phyloP scores from a whole-genome alignment of 2,329 filamentous ascomycete genomes.

The Penicillium sp. region DNA sequence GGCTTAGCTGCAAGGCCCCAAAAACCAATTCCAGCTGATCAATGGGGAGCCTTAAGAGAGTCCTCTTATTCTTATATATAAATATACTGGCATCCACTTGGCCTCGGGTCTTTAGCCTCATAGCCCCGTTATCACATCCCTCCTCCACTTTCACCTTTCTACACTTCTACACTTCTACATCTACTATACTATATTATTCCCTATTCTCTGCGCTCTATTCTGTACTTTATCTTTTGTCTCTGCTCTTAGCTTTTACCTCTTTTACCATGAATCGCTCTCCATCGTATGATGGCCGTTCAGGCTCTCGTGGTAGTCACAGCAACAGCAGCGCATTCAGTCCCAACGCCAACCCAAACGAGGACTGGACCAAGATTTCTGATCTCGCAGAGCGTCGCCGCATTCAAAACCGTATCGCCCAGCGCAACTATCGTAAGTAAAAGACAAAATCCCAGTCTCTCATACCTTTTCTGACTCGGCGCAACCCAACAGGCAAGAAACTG shows the following conservation, averaged over 20 bases:
- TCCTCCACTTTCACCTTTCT: neutral
- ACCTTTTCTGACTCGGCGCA: neutral
- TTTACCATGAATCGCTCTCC: constrained; percentile 34
- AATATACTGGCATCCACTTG: constrained; percentile 11
- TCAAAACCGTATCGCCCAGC: constrained; percentile 96
- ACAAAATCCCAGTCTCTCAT: neutral
- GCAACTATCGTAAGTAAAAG: constrained; percentile 79
- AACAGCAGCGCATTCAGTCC: constrained; percentile 94
- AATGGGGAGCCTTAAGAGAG: constrained; percentile 9
- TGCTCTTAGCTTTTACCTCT: constrained; percentile 4
- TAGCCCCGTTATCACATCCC: constrained; percentile 5
- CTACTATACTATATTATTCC: neutral
- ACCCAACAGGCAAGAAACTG: constrained; percentile 59
- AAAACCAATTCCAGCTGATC: constrained; percentile 23
- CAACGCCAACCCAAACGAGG: constrained; percentile 92
- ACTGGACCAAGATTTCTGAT: constrained; percentile 99
- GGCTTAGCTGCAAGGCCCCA: constrained; percentile 28
- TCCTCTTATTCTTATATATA: constrained; percentile 19
- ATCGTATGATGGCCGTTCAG: constrained; percentile 30
- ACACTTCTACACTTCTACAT: constrained; percentile 7
- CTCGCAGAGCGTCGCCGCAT: constrained; percentile 90
- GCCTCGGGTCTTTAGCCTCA: constrained; percentile 4
- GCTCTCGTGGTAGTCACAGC: constrained; percentile 65
- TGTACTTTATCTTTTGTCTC: constrained; percentile 8
- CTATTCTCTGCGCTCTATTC: neutral